Percentiles rank a stretch among this genome's conserved stretches.
Evolutionary conservation across 2,329 filamentous ascomycete genomes (phyloP).

Genomic region (Pseudogymnoascus pannorum): DNA sequence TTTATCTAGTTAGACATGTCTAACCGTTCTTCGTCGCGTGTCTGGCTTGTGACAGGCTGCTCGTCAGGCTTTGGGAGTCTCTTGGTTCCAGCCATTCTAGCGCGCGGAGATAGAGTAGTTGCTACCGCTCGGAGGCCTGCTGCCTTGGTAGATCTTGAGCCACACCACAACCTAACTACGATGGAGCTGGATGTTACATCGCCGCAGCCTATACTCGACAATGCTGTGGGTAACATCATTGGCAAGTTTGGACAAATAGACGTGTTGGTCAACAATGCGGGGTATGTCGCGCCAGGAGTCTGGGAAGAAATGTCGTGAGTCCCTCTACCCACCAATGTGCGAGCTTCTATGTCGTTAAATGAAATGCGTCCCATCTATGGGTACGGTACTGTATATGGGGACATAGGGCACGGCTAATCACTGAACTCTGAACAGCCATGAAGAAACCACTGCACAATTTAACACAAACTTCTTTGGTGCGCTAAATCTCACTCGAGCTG

Average conservation of each 20-base stretch:
- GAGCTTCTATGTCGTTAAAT: neutral
- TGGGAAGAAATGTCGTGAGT: neutral
- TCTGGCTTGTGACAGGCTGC: constrained; percentile 20
- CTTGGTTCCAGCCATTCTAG: constrained; percentile 13
- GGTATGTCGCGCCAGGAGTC: constrained; percentile 29
- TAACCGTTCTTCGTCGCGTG: constrained; percentile 5
- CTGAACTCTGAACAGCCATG: constrained; percentile 9
- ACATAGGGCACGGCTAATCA: neutral
- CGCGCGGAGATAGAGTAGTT: constrained; percentile 17
- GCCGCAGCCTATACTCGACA: constrained; percentile 39
- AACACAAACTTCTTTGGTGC: constrained; percentile 48
- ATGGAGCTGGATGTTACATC: neutral
- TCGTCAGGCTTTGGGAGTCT: constrained; percentile 18
- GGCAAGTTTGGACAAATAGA: constrained; percentile 90
- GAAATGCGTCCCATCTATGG: neutral
- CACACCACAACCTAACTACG: neutral
- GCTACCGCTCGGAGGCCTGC: constrained; percentile 12
- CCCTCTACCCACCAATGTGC: neutral
- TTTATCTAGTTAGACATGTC: neutral
- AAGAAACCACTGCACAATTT: constrained; percentile 28
- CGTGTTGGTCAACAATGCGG: constrained; percentile 95
- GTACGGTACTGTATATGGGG: neutral
- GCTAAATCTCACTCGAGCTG: constrained; percentile 41
- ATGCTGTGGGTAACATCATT: constrained; percentile 84
- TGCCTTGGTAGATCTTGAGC: neutral